Evolutionary conservation across 2,329 filamentous ascomycete species (phyloP).

Genomic region (Talaromyces sp.): DNA sequence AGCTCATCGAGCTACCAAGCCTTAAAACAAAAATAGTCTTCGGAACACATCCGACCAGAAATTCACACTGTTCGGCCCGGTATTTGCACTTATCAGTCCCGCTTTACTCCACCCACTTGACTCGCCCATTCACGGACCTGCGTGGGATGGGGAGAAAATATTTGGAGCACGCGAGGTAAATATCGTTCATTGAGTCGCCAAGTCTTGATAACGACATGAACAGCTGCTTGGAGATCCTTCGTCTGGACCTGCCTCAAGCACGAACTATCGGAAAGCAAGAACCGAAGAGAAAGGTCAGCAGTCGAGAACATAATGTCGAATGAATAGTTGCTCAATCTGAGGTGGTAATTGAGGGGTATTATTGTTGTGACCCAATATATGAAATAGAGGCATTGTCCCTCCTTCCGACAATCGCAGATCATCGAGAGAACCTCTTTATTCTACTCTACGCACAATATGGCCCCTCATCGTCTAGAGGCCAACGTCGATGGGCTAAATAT

Average conservation of each 20-base stretch:
- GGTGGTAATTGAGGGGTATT: neutral
- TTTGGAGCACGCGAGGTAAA: neutral
- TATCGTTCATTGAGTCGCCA: neutral
- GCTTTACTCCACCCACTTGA: slow-evolving; percentile 2
- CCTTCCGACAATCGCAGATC: neutral
- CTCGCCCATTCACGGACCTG: neutral
- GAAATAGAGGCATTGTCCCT: neutral
- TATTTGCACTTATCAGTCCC: neutral
- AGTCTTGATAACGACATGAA: neutral
- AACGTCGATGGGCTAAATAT: slow-evolving; percentile 18
- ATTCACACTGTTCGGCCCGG: neutral
- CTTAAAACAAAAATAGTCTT: neutral
- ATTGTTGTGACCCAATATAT: neutral
- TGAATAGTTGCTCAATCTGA: neutral
- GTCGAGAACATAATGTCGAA: neutral
- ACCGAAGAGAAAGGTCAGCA: neutral
- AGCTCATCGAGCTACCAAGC: neutral
- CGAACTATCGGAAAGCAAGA: neutral
- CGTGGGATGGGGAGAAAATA: neutral
- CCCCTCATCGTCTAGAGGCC: slow-evolving; percentile 18
- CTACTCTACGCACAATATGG: slow-evolving; percentile 13
- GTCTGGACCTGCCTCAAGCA: slow-evolving; percentile 14
- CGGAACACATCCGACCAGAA: neutral
- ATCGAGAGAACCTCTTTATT: neutral
- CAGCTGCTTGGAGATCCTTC: neutral